Conservation (phyloP, 495 filamentous ascomycete species). For the Aspergillus coremiiformis region DNA sequence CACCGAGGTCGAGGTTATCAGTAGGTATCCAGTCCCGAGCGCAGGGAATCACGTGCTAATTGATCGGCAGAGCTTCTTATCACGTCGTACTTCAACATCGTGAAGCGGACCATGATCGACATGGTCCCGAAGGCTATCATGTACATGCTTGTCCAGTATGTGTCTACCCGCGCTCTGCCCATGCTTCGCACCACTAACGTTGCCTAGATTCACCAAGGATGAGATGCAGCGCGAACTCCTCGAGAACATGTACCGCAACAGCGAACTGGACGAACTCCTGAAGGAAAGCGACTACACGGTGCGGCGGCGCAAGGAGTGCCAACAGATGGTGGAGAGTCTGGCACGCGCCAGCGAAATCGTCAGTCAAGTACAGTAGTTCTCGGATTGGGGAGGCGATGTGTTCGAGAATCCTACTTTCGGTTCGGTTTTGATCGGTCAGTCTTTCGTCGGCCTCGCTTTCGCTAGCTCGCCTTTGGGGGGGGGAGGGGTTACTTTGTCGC, state of each 20-base stretch:
- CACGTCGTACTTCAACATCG: slow-evolving; percentile 95
- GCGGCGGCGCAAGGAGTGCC: slow-evolving; percentile 92
- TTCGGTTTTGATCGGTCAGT: slow-evolving; percentile 5
- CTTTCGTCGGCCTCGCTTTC: neutral
- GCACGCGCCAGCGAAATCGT: slow-evolving; percentile 90
- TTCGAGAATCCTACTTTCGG: slow-evolving; percentile 6
- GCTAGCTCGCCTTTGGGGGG: neutral
- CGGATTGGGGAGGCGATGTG: neutral
- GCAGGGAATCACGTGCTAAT: slow-evolving; percentile 3
- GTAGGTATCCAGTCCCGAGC: slow-evolving; percentile 48
- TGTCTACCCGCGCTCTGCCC: slow-evolving; percentile 10
- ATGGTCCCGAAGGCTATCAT: slow-evolving; percentile 99
- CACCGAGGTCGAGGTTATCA: slow-evolving; percentile 97
- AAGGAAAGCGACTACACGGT: slow-evolving; percentile 98
- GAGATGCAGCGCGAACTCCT: slow-evolving; percentile 98
- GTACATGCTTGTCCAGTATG: slow-evolving; percentile 90
- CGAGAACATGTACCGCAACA: slow-evolving; percentile 93
- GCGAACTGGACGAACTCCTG: slow-evolving; percentile 84
- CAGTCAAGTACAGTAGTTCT: slow-evolving; percentile 76
- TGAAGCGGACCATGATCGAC: slow-evolving; percentile 96
- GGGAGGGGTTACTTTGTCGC: slow-evolving; percentile 2
- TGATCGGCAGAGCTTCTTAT: slow-evolving; percentile 72
- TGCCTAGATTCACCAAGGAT: slow-evolving; percentile 77
- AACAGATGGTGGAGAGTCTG: slow-evolving; percentile 96
- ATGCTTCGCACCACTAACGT: slow-evolving; percentile 7